These are phyloP conservation scores for Ephemerocybe angulata DNA, from an alignment of 768 basidiomycete genomes.

Conservation along the genomic window DNA sequence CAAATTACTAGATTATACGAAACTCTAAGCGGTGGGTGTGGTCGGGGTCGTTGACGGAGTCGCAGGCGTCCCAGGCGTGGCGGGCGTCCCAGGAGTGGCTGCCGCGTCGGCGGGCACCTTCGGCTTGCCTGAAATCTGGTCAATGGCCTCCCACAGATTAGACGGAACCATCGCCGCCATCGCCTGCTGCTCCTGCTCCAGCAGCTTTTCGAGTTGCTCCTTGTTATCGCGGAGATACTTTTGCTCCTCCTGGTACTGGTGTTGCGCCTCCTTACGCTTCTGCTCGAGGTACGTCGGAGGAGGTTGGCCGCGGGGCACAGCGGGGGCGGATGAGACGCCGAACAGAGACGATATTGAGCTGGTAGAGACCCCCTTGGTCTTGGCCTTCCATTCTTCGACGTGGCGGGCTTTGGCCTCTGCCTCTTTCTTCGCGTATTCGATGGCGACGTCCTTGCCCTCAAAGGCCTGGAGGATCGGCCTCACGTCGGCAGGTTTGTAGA, in stretches of 20 bases:
- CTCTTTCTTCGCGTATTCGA: constrained; percentile 88
- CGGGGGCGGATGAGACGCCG: constrained; percentile 29
- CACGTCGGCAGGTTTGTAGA: constrained; percentile 84
- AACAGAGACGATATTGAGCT: constrained; percentile 38
- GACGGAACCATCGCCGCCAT: constrained; percentile 43
- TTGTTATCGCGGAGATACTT: constrained; percentile 44
- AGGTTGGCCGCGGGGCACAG: constrained; percentile 24
- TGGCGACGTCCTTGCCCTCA: constrained; percentile 80
- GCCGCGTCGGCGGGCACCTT: constrained; percentile 39
- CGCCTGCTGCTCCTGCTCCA: constrained; percentile 32
- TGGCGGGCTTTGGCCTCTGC: constrained; percentile 74
- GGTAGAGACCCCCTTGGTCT: constrained; percentile 29
- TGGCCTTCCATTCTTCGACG: constrained; percentile 76
- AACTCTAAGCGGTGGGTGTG: constrained; percentile 13
- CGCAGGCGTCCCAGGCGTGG: constrained; percentile 29
- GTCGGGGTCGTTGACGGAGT: constrained; percentile 29
- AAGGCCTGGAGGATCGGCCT: constrained; percentile 85
- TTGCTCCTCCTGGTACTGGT: constrained; percentile 47
- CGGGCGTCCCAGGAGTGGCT: constrained; percentile 45
- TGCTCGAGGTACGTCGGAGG: constrained; percentile 53
- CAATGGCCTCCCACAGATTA: constrained; percentile 48
- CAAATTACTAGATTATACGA: too few species aligned
- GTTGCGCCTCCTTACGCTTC: constrained; percentile 49
- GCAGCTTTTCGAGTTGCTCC: constrained; percentile 21
- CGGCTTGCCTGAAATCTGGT: constrained; percentile 18